Conservation (phyloP, 1,284 basidiomycete species). For the Microbotryum saponariae region DNA sequence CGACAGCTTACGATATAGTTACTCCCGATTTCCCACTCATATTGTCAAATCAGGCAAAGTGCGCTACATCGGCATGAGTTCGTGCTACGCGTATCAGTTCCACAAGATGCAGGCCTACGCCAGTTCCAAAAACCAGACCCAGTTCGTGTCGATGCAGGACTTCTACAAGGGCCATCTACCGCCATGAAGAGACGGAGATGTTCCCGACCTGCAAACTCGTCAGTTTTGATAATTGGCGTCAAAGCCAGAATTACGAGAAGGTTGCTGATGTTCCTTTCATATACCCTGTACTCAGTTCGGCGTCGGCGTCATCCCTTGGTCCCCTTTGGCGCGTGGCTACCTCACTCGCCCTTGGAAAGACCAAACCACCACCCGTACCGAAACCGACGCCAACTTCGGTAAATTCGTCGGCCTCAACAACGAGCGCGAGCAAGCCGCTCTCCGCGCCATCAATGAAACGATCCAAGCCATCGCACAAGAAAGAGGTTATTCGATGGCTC, state of each 20-base stretch:
- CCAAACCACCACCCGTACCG: slow-evolving; percentile 22
- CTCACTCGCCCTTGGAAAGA: slow-evolving; percentile 26
- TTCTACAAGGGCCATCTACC: slow-evolving; percentile 41
- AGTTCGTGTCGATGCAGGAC: slow-evolving; percentile 46
- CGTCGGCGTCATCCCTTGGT: slow-evolving; percentile 43
- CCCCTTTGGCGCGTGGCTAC: slow-evolving; percentile 34
- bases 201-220: slow-evolving; percentile 35
- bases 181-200: slow-evolving; percentile 44
- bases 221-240: neutral
- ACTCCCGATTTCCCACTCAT: neutral
- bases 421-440: slow-evolving; percentile 14
- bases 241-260: too few relatives aligned
- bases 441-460: slow-evolving; percentile 29
- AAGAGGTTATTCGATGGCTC: slow-evolving; percentile 33
- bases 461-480: slow-evolving; percentile 33
- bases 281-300: slow-evolving; percentile 35
- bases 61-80: slow-evolving; percentile 59
- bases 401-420: slow-evolving; percentile 28
- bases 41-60: slow-evolving; percentile 54
- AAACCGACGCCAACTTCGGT: slow-evolving; percentile 27
- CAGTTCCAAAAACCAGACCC: slow-evolving; percentile 19
- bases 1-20: too few relatives aligned
- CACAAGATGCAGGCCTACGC: slow-evolving; percentile 58
- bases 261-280: neutral
- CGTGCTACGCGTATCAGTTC: slow-evolving; percentile 44